Conservation (phyloP, 2,329 filamentous ascomycete species). For the Aphanocladium album region DNA sequence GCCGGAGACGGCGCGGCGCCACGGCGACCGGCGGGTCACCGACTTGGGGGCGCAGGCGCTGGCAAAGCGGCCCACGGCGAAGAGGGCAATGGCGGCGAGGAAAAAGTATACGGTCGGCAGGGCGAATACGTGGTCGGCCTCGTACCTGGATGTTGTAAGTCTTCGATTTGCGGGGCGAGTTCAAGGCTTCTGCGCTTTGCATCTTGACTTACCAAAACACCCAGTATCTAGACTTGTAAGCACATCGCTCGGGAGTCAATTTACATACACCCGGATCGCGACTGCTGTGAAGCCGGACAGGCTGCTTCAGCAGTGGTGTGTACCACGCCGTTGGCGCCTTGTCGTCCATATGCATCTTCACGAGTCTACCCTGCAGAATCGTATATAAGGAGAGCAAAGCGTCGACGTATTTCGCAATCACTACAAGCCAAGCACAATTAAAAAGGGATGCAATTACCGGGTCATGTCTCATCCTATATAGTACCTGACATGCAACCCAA, state of each 20-base stretch:
- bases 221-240: constrained; percentile 41
- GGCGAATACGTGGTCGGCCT: constrained; percentile 49
- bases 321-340: constrained; percentile 9
- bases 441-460: background rate
- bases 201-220: constrained; percentile 35
- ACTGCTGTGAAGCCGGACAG: constrained; percentile 15
- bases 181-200: background rate
- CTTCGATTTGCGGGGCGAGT: background rate
- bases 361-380: background rate
- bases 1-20: constrained; percentile 31
- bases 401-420: background rate
- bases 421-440: background rate
- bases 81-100: constrained; percentile 42
- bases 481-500: background rate
- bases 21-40: constrained; percentile 24
- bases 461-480: constrained; percentile 9
- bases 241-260: constrained; percentile 39
- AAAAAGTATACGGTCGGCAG: constrained; percentile 50
- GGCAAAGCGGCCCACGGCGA: constrained; percentile 34
- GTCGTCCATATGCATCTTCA: constrained; percentile 10
- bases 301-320: constrained; percentile 13
- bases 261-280: constrained; percentile 21
- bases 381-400: background rate
- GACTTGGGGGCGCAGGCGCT: constrained; percentile 25
- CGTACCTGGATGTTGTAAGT: constrained; percentile 17